Conservation (phyloP, 768 basidiomycete species). For the Mycena albidolilacea region DNA sequence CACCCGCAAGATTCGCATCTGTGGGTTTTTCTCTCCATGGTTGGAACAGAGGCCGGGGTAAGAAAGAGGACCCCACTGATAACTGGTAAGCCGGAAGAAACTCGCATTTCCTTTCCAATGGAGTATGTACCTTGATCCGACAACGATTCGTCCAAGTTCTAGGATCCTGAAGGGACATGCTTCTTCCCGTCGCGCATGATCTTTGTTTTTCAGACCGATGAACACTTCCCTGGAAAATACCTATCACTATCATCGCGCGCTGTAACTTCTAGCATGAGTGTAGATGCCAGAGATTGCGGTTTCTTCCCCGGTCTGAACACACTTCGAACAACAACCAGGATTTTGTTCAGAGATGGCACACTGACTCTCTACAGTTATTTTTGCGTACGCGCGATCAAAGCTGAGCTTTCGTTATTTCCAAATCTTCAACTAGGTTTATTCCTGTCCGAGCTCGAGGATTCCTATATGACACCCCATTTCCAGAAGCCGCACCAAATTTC, state of each 20-base stretch:
- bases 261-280: constrained; percentile 6
- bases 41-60: constrained; percentile 5
- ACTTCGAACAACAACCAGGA: constrained; percentile 9
- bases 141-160: constrained; percentile 5
- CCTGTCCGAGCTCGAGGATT: constrained; percentile 6
- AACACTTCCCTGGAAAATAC: constrained; percentile 5
- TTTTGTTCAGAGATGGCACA: constrained; percentile 5
- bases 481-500: constrained; percentile 15
- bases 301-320: constrained; percentile 7
- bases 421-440: neutral
- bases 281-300: constrained; percentile 4
- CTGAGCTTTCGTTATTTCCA: neutral
- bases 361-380: constrained; percentile 9
- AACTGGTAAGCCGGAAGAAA: constrained; percentile 9
- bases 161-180: constrained; percentile 5
- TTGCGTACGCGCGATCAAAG: constrained; percentile 1
- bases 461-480: constrained; percentile 8
- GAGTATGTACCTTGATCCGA: constrained; percentile 10
- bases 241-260: constrained; percentile 7
- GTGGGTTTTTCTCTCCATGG: constrained; percentile 2
- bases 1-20: constrained; percentile 9
- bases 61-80: neutral
- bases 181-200: constrained; percentile 8
- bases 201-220: constrained; percentile 7
- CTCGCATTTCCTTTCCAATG: constrained; percentile 16